Percentiles rank a stretch among this genome's conserved stretches.
Conservation (phyloP, 2,329 filamentous ascomycete genomes). For the Neurospora crassa region DNA sequence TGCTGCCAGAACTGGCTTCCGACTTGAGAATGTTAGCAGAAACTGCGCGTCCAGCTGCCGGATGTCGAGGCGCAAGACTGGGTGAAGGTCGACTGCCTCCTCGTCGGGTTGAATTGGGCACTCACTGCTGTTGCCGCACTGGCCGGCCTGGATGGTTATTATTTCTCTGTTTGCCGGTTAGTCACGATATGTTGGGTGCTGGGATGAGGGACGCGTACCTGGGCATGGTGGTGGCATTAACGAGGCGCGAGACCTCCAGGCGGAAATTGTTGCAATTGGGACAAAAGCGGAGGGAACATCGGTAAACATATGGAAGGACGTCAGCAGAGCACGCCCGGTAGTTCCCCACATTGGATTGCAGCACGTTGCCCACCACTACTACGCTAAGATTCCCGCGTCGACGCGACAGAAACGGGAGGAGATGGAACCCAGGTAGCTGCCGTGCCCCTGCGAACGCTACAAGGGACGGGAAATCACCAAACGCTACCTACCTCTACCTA, state of each 20-base stretch:
- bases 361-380: neutral
- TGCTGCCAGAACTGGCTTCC: constrained; percentile 99
- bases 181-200: neutral
- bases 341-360: neutral
- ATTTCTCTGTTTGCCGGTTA: constrained; percentile 63
- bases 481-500: too few species aligned
- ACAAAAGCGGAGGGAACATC: neutral
- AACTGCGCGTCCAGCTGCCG: constrained; percentile 2
- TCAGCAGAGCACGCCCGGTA: neutral
- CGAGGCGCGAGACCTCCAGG: constrained; percentile 1
- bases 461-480: neutral
- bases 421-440: too few species aligned
- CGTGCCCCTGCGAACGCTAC: neutral
- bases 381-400: neutral
- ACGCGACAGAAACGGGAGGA: neutral
- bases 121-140: constrained; percentile 98
- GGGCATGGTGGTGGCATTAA: constrained; percentile 23
- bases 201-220: constrained; percentile 18
- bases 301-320: neutral
- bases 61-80: constrained; percentile 5
- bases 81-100: constrained; percentile 9
- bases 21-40: constrained; percentile 48
- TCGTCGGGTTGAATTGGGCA: constrained; percentile 22
- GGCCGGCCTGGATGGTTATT: constrained; percentile 97
- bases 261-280: neutral